phyloP scores from a whole-genome alignment of 306 rosid genomes.

The Vigna radiata region DNA sequence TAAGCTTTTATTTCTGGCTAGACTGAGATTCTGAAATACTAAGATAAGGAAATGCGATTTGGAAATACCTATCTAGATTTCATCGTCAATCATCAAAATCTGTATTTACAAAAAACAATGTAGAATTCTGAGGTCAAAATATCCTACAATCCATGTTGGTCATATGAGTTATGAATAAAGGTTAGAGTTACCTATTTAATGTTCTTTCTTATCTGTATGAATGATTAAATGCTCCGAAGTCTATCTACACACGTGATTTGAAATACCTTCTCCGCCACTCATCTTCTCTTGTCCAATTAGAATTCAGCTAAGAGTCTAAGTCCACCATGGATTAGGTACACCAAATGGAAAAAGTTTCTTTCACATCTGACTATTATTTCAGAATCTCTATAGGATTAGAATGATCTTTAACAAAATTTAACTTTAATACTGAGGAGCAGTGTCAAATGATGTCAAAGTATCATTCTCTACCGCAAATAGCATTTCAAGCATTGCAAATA shows the following conservation, averaged over 20 bases:
- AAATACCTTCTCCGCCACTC: background rate
- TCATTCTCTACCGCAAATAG: too few relatives aligned
- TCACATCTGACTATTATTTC: too few relatives aligned
- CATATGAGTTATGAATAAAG: background rate
- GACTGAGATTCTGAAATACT: background rate
- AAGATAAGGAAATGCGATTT: background rate
- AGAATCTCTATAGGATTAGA: too few relatives aligned
- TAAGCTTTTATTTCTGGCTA: background rate
- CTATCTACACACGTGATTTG: background rate
- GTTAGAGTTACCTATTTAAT: background rate
- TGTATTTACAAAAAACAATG: background rate
- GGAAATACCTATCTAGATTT: background rate
- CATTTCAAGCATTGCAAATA: too few relatives aligned
- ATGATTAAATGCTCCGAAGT: background rate
- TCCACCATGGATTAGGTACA: conserved; percentile 5
- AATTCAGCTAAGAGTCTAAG: background rate
- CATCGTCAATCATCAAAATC: background rate
- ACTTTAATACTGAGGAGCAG: too few relatives aligned
- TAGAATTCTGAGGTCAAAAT: background rate
- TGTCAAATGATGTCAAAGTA: too few relatives aligned
- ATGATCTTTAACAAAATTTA: too few relatives aligned
- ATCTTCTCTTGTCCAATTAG: conserved; percentile 3
- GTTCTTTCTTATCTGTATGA: background rate
- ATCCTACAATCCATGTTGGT: background rate
- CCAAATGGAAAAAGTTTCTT: background rate